Conservation (phyloP, 139 green algal genomes). For the Eudorina sp. region DNA sequence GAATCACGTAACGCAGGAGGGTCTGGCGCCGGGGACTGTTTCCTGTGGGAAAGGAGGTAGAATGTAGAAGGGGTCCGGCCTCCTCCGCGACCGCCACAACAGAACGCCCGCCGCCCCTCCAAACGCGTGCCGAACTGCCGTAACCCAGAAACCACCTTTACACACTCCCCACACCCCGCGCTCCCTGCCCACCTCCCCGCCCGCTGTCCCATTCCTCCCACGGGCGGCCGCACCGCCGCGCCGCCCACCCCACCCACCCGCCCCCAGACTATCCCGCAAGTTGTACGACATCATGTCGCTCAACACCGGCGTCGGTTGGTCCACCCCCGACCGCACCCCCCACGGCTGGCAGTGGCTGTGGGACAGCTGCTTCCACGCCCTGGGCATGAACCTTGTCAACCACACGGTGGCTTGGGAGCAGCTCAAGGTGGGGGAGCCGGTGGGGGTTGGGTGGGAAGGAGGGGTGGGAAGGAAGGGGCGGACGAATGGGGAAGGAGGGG, state of each 20-base stretch:
- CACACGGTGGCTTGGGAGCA: slow-evolving; percentile 37
- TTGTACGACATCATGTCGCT: slow-evolving; percentile 38
- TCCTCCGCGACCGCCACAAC: too few species aligned
- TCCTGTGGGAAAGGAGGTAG: too few species aligned
- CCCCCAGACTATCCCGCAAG: slow-evolving; percentile 28
- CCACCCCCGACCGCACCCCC: slow-evolving; percentile 35
- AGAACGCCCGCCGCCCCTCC: too few species aligned
- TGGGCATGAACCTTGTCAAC: slow-evolving; percentile 36
- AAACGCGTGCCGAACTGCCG: too few species aligned
- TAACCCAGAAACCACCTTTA: too few species aligned
- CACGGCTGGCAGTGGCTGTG: slow-evolving; percentile 42
- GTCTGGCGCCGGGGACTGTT: too few species aligned
- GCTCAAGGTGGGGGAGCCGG: background rate
- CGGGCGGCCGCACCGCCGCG: too few species aligned
- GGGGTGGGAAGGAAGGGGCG: background rate
- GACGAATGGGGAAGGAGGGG: background rate
- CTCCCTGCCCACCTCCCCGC: too few species aligned
- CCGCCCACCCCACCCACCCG: background rate
- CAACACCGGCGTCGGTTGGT: slow-evolving; percentile 28
- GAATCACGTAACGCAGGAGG: too few species aligned
- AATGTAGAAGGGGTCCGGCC: too few species aligned
- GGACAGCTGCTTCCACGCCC: slow-evolving; percentile 46
- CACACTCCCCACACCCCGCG: too few species aligned
- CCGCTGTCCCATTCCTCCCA: too few species aligned
- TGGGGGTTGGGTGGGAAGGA: background rate